Evolutionary conservation across 2,329 filamentous ascomycete species (phyloP), one percentile per base, ranked within the genome.

Genomic region (Colletotrichum sidae): DNA sequence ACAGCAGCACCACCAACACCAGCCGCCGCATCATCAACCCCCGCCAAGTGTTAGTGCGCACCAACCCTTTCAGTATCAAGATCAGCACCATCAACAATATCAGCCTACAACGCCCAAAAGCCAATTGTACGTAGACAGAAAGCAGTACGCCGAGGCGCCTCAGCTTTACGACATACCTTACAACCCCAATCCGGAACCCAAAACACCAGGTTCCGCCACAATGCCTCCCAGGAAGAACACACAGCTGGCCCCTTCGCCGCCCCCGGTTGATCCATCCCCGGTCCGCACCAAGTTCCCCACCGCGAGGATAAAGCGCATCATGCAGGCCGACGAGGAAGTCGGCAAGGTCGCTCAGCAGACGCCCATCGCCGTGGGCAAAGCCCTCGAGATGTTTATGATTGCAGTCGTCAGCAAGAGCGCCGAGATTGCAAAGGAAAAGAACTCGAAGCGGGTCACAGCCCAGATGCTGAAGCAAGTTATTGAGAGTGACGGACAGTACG

Each of bases 241-340:
- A 67, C 77, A 63, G 71, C 77, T 72, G 69, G 77, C 73, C 45
- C 78, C 73, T 46, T 74, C 70, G 65, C 74, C 79, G 59, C 75
- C 78, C 37, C 75, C 77, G 47, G 79, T 87, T 71, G 88, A 80
- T 77, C 87, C 77, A 80, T 97, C 80, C 78, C 85, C 93, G 47
- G 93, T 99, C 72, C 92, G 89, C 78, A 98, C 95, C 39, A 97
- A 97, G 74, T 99, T 99, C 74, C 96, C 96, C 1, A 97, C 97
- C 38, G 96, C 96, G 12, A 88, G 96, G 68, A 99, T 99, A 83
- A 99, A 99, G 84, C 90, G 96, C 55, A 98, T 99, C 73, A 98
- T 99, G 96, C 96, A 99, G 80, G 95, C 95, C 10, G 96, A 99
- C 74, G 96, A 99, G 75, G 96, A 99, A 76, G 94, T 99, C 0